Evolutionary conservation across 306 rosid genomes (phyloP), one percentile per base, ranked within the genome.

Genomic region (Notholithocarpus densiflorus): DNA sequence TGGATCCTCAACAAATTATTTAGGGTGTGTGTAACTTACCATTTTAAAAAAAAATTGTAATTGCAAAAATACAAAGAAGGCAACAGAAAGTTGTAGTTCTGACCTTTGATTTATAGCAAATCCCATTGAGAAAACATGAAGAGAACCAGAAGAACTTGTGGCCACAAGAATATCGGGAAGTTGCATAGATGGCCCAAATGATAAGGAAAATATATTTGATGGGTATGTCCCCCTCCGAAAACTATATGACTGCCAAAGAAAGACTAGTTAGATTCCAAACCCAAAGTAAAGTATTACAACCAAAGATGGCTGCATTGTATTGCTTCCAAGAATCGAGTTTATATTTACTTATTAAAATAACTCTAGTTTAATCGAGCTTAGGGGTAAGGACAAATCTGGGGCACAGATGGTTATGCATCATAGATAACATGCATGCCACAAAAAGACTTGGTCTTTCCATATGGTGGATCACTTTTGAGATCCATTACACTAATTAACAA

Each of bases 161-260:
- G 95, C 95, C 83, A 92, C 93, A 61, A 94, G 97, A 81, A 94
- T 86, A 82, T 92, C 92, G 15, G 98, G 98, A 82, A 92, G 86
- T 82, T 84, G 89, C 82, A 54, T 68, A 70, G 97, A 91, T 62
- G 93, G 97, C 32, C 92, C 97, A 85, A 94, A 94, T 74, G 98
- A 88, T 84, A 94, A 84, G 65, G 98, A 94, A 82, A 80, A 94
- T 88, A 94, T 89, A 45, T 89, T 92, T 43, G 98, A 91, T 48
- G 95, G 86, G 79, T 91, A 92, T 73, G 97, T 77, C 52, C 98
- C 98, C 90, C 98, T 94, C 70, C 97, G 97, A 83, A 94, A 92
- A 84, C 98, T 92, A 79, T 86, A 92, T 61, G 97, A 92, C 98
- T 94, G 89, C 78, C 43, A 68, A 83, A 75, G 73, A 73, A 71